phyloP scores from a whole-genome alignment of 495 filamentous ascomycete genomes.

The Penicillium malachiteum region DNA sequence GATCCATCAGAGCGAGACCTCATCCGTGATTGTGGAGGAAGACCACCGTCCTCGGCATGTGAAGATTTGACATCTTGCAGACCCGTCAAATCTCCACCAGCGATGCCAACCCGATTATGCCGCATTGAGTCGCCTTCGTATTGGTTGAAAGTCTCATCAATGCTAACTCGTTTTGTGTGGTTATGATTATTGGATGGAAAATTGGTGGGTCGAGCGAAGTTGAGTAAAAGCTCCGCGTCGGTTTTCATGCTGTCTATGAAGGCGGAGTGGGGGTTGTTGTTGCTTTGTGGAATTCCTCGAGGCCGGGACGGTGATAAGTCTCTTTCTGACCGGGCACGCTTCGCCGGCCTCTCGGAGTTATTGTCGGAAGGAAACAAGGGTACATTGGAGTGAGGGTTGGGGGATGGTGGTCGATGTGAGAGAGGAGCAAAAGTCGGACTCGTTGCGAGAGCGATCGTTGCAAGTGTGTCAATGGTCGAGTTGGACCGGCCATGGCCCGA shows the following conservation, averaged over 20 bases:
- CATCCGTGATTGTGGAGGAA: conserved; percentile 35
- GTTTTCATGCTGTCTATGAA: conserved; percentile 46
- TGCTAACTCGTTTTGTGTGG: conserved; percentile 37
- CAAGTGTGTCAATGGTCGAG: conserved; percentile 54
- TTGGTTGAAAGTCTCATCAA: conserved; percentile 34
- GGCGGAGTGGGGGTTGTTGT: conserved; percentile 43
- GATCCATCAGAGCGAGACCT: conserved; percentile 50
- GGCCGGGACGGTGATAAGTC: conserved; percentile 47
- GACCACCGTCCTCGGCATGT: background rate
- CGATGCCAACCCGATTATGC: conserved; percentile 26
- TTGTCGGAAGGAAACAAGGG: conserved; percentile 35
- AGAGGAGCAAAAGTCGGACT: conserved; percentile 45
- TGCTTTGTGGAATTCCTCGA: conserved; percentile 38
- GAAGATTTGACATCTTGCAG: conserved; percentile 18
- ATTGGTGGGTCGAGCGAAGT: conserved; percentile 43
- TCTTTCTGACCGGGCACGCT: conserved; percentile 60
- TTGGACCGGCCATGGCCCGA: conserved; percentile 48
- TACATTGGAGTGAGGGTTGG: conserved; percentile 24
- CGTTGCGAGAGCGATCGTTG: conserved; percentile 54
- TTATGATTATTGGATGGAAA: conserved; percentile 28
- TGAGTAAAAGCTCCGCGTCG: conserved; percentile 55
- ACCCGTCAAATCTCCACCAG: conserved; percentile 9
- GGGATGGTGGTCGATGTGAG: conserved; percentile 35
- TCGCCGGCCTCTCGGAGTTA: conserved; percentile 53
- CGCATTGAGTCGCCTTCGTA: conserved; percentile 24